Conservation (phyloP, 192 early-diverging fungal species). For the Dissophora globulifera region DNA sequence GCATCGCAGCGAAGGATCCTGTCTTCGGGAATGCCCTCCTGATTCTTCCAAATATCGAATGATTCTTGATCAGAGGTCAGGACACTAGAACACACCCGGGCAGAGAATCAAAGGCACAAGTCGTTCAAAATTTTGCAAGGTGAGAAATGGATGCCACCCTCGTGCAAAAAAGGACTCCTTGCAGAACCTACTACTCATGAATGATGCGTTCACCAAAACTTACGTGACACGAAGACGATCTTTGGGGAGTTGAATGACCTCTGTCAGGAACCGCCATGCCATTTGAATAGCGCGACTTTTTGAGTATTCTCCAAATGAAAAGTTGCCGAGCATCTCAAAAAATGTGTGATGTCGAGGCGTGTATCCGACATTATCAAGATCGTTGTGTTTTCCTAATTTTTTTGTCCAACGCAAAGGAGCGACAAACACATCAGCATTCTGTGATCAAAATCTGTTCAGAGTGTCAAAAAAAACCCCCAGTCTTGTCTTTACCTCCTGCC, state of each 20-base stretch:
- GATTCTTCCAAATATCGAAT: conserved; percentile 65
- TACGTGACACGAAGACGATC: conserved; percentile 69
- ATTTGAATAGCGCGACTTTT: conserved; percentile 63
- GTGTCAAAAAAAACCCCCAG: too few relatives aligned
- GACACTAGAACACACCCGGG: conserved; percentile 33
- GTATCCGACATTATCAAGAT: conserved; percentile 72
- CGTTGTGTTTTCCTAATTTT: conserved; percentile 71
- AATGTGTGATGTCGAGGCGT: conserved; percentile 73
- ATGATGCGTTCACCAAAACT: too few relatives aligned
- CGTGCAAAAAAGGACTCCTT: background rate
- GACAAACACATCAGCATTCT: too few relatives aligned
- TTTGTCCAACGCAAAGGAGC: too few relatives aligned
- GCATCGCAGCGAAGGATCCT: conserved; percentile 60
- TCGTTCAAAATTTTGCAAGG: background rate
- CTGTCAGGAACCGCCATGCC: conserved; percentile 67
- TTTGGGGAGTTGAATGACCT: conserved; percentile 61
- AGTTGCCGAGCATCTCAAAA: conserved; percentile 76
- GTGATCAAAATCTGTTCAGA: conserved; percentile 22
- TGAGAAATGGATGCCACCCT: background rate
- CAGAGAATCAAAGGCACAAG: too few relatives aligned
- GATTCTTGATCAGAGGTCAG: conserved; percentile 65
- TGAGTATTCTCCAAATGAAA: conserved; percentile 69
- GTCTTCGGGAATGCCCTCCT: conserved; percentile 60
- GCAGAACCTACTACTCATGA: too few relatives aligned
- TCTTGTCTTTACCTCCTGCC: conserved; percentile 66